Conservation (phyloP, 1,284 basidiomycete genomes). For the Cronartium ribicola region DNA sequence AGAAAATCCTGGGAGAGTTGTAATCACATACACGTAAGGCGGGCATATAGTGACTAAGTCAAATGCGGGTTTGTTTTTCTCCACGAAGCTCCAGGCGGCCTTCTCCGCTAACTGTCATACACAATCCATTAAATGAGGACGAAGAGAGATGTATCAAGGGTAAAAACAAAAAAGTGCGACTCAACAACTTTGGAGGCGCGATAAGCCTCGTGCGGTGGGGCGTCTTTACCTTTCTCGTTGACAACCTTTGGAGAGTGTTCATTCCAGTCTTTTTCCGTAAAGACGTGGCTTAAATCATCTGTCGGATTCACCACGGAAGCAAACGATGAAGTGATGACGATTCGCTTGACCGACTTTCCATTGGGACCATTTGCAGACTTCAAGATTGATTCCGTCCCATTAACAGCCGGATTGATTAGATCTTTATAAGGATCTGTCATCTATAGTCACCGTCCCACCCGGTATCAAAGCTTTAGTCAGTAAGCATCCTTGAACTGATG, state of each 20-base stretch:
- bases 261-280: constrained; percentile 9
- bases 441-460: neutral
- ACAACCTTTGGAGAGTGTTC: constrained; percentile 4
- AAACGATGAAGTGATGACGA: constrained; percentile 55
- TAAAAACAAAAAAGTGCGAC: neutral
- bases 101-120: constrained; percentile 2
- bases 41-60: constrained; percentile 12
- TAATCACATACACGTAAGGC: constrained; percentile 5
- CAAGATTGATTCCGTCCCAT: constrained; percentile 55
- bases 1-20: neutral
- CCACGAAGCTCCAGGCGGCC: constrained; percentile 1
- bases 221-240: neutral
- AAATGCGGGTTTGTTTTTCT: neutral
- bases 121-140: neutral
- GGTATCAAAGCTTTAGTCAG: no score
- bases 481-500: no score
- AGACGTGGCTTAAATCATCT: neutral
- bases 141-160: neutral
- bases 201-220: neutral
- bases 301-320: constrained; percentile 48
- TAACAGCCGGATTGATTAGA: constrained; percentile 55
- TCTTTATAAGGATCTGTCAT: constrained; percentile 49
- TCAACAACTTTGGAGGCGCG: constrained; percentile 5
- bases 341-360: constrained; percentile 51
- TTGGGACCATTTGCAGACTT: constrained; percentile 43